Percentiles rank a stretch among this genome's conserved stretches.
These are phyloP conservation scores for Alternaria brassicicola DNA, from an alignment of 2,329 filamentous ascomycete species.

Conservation along the genomic window DNA sequence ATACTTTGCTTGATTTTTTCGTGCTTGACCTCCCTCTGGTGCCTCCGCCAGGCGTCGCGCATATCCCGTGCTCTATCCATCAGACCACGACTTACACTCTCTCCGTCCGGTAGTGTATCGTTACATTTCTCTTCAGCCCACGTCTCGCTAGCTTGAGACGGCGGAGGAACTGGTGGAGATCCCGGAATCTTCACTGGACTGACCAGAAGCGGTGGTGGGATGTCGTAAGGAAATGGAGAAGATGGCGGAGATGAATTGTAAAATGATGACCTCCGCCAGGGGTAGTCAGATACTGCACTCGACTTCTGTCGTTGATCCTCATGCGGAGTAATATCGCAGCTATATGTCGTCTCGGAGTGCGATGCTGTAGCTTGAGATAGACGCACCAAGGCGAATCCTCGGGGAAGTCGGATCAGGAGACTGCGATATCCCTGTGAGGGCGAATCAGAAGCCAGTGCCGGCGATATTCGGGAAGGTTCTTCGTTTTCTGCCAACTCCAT, in stretches of 20 bases:
- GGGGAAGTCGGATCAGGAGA: slow-evolving; percentile 31
- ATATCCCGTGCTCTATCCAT: slow-evolving; percentile 33
- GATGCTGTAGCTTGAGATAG: slow-evolving; percentile 18
- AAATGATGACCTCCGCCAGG: slow-evolving; percentile 18
- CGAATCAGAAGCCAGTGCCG: neutral
- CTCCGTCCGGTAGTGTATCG: neutral
- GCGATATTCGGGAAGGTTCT: neutral
- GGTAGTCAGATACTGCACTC: slow-evolving; percentile 7
- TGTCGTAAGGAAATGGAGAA: slow-evolving; percentile 17
- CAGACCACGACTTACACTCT: slow-evolving; percentile 16
- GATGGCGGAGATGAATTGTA: slow-evolving; percentile 16
- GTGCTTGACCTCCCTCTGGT: slow-evolving; percentile 28
- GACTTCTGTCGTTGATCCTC: slow-evolving; percentile 4
- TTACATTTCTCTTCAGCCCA: slow-evolving; percentile 1
- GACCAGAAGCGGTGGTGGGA: slow-evolving; percentile 12
- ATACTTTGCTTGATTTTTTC: slow-evolving; percentile 43
- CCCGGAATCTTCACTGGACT: neutral
- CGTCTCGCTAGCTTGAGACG: neutral
- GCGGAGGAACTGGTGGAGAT: neutral
- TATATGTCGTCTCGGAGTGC: slow-evolving; percentile 1
- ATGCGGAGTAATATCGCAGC: slow-evolving; percentile 3
- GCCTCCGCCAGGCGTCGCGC: slow-evolving; percentile 30
- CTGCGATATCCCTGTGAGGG: slow-evolving; percentile 6
- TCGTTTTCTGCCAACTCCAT: neutral
- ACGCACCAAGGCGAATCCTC: slow-evolving; percentile 31